These are phyloP conservation scores for Fusarium piperis DNA, from an alignment of 2,329 filamentous ascomycete genomes.

Conservation along the genomic window DNA sequence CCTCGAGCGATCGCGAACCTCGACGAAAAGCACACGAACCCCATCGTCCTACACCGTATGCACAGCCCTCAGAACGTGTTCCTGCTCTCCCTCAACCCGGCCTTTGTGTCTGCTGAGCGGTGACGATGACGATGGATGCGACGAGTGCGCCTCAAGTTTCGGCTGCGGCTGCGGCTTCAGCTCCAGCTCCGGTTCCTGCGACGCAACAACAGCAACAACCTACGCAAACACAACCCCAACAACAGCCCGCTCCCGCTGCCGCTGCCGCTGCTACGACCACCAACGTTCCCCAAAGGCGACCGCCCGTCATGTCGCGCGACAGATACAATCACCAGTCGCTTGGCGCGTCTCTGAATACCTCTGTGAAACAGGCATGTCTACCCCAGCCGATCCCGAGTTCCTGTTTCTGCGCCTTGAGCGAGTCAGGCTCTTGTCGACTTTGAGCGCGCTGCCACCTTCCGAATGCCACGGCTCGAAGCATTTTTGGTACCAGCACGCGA, in stretches of 20 bases:
- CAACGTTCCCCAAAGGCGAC: slow-evolving; percentile 39
- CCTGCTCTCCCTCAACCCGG: slow-evolving; percentile 17
- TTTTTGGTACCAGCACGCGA: background rate
- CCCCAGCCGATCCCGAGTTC: background rate
- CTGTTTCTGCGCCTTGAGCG: slow-evolving; percentile 15
- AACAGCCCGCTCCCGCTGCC: slow-evolving; percentile 10
- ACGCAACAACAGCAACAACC: slow-evolving; percentile 23
- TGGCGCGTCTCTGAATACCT: slow-evolving; percentile 68
- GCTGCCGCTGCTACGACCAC: slow-evolving; percentile 15
- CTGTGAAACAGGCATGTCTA: slow-evolving; percentile 72
- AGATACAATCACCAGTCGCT: slow-evolving; percentile 72
- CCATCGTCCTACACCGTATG: slow-evolving; percentile 25
- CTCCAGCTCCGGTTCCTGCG: slow-evolving; percentile 7
- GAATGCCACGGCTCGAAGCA: background rate
- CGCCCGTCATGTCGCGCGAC: slow-evolving; percentile 56
- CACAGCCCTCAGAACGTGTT: slow-evolving; percentile 19
- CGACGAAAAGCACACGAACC: slow-evolving; percentile 16
- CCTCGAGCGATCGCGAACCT: slow-evolving; percentile 27
- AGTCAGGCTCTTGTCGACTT: background rate
- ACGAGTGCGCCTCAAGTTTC: slow-evolving; percentile 33
- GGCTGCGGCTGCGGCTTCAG: slow-evolving; percentile 28
- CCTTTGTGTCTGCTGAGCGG: slow-evolving; percentile 20
- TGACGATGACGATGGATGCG: slow-evolving; percentile 40
- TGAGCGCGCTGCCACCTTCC: slow-evolving; percentile 3
- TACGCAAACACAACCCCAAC: slow-evolving; percentile 21